A percentile compares a stretch with the other conserved stretches of the same genome.
Conservation (phyloP, 2,329 filamentous ascomycete species). For the Fusarium subtropicale region DNA sequence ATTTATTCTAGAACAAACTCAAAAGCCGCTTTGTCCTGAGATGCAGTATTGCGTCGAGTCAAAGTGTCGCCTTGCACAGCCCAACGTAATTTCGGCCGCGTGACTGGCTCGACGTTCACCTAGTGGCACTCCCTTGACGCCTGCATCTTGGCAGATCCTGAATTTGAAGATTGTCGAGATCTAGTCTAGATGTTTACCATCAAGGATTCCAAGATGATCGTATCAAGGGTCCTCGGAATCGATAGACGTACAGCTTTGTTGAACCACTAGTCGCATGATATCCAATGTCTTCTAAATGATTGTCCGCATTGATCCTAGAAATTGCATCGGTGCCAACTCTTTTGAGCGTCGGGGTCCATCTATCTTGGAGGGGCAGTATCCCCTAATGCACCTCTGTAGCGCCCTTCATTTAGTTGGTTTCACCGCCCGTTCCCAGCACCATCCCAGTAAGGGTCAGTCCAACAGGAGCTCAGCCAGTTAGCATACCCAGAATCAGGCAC, state of each 20-base stretch:
- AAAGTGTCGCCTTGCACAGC: conserved; percentile 22
- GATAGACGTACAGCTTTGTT: background rate
- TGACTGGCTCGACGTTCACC: conserved; percentile 19
- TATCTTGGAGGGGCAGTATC: conserved; percentile 36
- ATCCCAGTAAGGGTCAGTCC: conserved; percentile 24
- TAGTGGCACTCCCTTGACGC: conserved; percentile 28
- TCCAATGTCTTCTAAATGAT: conserved; percentile 4
- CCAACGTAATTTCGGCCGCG: conserved; percentile 23
- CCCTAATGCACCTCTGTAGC: conserved; percentile 34
- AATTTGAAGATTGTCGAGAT: conserved; percentile 8
- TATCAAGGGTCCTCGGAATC: background rate
- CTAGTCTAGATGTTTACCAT: background rate
- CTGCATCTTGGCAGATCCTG: conserved; percentile 26
- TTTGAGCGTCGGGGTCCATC: conserved; percentile 17
- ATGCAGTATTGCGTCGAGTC: background rate
- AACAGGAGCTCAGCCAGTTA: conserved; percentile 26
- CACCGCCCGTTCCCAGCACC: conserved; percentile 36
- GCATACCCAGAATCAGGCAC: conserved; percentile 3
- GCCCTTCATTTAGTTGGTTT: conserved; percentile 34
- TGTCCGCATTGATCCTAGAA: conserved; percentile 17
- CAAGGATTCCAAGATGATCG: background rate
- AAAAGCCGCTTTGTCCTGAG: background rate
- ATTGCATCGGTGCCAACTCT: conserved; percentile 18
- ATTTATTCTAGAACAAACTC: background rate
- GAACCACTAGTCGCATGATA: background rate